Conservation (phyloP, 345 rosid genomes). For the Eucalyptus leucophloia region DNA sequence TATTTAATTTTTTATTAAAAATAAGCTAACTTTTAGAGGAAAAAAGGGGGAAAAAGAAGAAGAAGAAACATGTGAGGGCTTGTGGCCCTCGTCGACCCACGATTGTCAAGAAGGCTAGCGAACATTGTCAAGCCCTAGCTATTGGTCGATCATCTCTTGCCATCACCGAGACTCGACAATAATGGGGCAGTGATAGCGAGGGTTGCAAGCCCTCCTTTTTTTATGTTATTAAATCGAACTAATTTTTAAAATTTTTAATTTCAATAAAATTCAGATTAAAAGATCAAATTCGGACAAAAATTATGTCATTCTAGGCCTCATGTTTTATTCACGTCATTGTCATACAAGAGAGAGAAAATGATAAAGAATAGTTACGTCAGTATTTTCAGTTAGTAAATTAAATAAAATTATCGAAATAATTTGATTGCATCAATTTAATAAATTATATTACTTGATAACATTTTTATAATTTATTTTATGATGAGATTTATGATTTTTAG, state of each 20-base stretch:
- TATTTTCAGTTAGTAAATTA: too few species aligned
- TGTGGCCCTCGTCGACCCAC: background rate
- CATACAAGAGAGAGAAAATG: background rate
- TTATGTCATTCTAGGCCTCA: too few species aligned
- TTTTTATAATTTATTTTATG: too few species aligned
- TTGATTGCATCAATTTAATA: too few species aligned
- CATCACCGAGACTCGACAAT: rapidly evolving
- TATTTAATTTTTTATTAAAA: too few species aligned
- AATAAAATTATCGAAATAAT: too few species aligned
- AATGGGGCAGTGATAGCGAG: rapidly evolving
- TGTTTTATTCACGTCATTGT: background rate
- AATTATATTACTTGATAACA: too few species aligned
- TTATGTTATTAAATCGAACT: too few species aligned
- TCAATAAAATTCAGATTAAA: too few species aligned
- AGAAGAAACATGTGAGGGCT: background rate
- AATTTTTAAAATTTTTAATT: too few species aligned
- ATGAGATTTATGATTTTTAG: background rate
- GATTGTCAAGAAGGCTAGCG: background rate
- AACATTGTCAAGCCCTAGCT: background rate
- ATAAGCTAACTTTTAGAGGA: background rate
- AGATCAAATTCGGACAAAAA: too few species aligned
- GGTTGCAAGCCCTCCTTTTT: background rate
- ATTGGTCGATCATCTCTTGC: background rate
- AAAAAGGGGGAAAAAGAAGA: too few species aligned
- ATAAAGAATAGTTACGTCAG: rapidly evolving